Conservation (phyloP, 2,329 filamentous ascomycete species). For the Beauveria sp. region DNA sequence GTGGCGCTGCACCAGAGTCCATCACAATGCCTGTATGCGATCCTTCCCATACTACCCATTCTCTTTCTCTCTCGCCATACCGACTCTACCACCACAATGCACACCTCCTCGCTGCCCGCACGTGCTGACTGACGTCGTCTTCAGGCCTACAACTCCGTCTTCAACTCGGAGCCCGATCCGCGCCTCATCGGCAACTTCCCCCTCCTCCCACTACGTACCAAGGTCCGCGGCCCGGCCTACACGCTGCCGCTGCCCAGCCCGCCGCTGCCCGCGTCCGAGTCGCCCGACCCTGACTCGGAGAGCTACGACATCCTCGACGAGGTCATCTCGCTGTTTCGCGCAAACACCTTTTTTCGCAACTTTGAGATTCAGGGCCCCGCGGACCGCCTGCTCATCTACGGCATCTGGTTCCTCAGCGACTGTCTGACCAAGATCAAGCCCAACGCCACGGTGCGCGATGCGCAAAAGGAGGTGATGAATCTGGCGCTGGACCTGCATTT, state of each 20-base stretch:
- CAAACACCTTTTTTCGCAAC: slow-evolving; percentile 98
- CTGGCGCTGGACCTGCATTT: slow-evolving; percentile 89
- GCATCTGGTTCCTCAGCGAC: slow-evolving; percentile 90
- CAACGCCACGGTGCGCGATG: slow-evolving; percentile 50
- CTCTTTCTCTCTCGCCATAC: too few relatives aligned
- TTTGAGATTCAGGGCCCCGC: slow-evolving; percentile 97
- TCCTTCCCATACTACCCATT: background rate
- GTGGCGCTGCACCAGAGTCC: slow-evolving; percentile 11
- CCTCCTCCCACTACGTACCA: slow-evolving; percentile 86
- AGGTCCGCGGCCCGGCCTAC: slow-evolving; percentile 90
- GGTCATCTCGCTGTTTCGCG: slow-evolving; percentile 84
- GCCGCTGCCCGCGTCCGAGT: slow-evolving; percentile 52
- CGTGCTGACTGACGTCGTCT: background rate
- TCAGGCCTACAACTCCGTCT: slow-evolving; percentile 96
- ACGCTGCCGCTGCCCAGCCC: slow-evolving; percentile 58
- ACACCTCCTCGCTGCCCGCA: background rate
- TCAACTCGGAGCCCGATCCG: slow-evolving; percentile 70
- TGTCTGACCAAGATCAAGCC: slow-evolving; percentile 83
- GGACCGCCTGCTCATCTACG: slow-evolving; percentile 91
- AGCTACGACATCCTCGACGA: slow-evolving; percentile 97
- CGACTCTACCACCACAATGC: background rate
- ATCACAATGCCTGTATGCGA: slow-evolving; percentile 17
- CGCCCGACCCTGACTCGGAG: slow-evolving; percentile 75
- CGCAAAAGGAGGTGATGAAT: slow-evolving; percentile 74
- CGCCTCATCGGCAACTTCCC: slow-evolving; percentile 80